Percentiles rank a stretch among this genome's conserved stretches.
Evolutionary conservation across 139 green algal genomes (phyloP).

Genomic region (Chlorella ohadii): DNA sequence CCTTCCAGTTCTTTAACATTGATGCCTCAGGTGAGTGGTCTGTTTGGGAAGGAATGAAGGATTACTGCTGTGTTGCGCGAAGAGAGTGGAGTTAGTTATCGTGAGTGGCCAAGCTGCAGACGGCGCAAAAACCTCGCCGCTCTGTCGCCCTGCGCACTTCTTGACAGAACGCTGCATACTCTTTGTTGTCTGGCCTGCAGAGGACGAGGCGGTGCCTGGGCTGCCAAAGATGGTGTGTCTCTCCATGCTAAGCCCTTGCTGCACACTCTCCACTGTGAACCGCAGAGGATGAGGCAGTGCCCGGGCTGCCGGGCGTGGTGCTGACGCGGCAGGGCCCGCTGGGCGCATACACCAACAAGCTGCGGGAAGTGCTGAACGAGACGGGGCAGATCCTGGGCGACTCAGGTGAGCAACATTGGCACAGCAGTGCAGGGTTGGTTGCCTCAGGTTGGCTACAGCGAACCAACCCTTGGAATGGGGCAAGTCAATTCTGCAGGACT

Average conservation of each 20-base stretch:
- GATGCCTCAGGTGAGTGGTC: slow-evolving; percentile 10
- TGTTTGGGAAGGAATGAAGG: too few species aligned
- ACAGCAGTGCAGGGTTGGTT: too few species aligned
- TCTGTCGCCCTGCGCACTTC: background rate
- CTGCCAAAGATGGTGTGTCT: slow-evolving; percentile 21
- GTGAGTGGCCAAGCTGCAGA: too few species aligned
- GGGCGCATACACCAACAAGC: slow-evolving; percentile 3
- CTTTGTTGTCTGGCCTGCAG: slow-evolving; percentile 1
- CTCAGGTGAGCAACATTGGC: background rate
- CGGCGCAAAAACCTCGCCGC: background rate
- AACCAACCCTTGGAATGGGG: too few species aligned
- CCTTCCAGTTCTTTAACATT: slow-evolving; percentile 26
- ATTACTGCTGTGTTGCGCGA: too few species aligned
- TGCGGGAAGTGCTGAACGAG: slow-evolving; percentile 3
- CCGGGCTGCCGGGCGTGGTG: slow-evolving; percentile 24
- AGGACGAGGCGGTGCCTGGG: slow-evolving; percentile 25
- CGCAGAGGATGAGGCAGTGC: slow-evolving; percentile 28
- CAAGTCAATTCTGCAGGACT: too few species aligned
- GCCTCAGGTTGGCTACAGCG: too few species aligned
- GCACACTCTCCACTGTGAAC: too few species aligned
- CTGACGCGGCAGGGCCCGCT: slow-evolving; percentile 28
- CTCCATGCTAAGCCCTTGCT: too few species aligned
- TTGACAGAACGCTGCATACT: too few species aligned
- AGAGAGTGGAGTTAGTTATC: too few species aligned
- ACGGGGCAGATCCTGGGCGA: background rate